Conservation (phyloP, 164 flowering plant genomes). For the Tinospora cordifolia region DNA sequence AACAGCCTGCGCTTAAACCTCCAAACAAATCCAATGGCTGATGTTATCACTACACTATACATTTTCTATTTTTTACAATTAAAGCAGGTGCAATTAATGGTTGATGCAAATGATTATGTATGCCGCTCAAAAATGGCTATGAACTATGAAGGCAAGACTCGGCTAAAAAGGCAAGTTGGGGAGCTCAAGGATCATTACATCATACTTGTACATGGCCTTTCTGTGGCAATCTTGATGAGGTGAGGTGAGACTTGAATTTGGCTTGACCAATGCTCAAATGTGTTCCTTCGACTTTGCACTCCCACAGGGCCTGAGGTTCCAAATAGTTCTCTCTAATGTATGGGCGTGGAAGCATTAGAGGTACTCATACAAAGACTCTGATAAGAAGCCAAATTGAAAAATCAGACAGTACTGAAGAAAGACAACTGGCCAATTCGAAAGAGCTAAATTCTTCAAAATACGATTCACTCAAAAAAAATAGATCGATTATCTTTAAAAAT, state of each 20-base stretch:
- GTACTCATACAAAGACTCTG: neutral
- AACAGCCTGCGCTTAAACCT: slow-evolving; percentile 20
- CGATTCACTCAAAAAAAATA: too few species aligned
- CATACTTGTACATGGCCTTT: slow-evolving; percentile 47
- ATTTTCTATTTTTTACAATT: slow-evolving; percentile 36
- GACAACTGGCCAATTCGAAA: too few species aligned
- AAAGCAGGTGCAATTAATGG: slow-evolving; percentile 15
- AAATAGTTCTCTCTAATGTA: neutral
- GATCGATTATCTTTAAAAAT: too few species aligned
- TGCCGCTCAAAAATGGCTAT: slow-evolving; percentile 5
- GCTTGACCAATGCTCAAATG: slow-evolving; percentile 21
- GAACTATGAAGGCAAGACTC: slow-evolving; percentile 4
- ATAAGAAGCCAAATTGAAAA: too few species aligned
- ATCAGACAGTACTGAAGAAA: too few species aligned
- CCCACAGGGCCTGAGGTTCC: slow-evolving; percentile 25
- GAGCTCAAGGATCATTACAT: neutral
- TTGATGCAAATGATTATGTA: neutral
- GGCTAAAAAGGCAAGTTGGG: slow-evolving; percentile 1
- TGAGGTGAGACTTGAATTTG: slow-evolving; percentile 37
- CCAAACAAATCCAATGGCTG: slow-evolving; percentile 4
- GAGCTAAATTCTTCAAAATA: too few species aligned
- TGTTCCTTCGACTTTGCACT: slow-evolving; percentile 44
- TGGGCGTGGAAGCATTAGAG: neutral
- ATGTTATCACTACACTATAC: slow-evolving; percentile 41
- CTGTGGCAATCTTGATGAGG: slow-evolving; percentile 57